phyloP scores from a whole-genome alignment of 2,329 filamentous ascomycete species.

The Xylariomycetidae sp. region DNA sequence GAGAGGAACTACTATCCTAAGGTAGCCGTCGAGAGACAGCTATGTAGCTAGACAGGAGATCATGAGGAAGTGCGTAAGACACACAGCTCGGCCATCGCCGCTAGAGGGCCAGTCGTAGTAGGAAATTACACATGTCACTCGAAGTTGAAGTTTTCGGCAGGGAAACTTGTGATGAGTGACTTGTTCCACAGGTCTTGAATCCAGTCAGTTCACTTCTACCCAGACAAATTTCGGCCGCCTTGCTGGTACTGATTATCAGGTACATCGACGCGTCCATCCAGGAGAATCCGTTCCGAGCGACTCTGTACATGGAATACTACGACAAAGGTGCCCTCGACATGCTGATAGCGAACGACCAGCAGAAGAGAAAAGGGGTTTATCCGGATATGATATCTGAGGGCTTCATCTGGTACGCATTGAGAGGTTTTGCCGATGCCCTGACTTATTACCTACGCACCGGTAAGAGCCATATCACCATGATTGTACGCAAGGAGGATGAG shows the following conservation, averaged over 20 bases:
- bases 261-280: constrained; percentile 5
- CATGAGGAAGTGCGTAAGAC: too few relatives aligned
- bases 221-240: neutral
- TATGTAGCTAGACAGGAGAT: constrained; percentile 8
- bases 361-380: constrained; percentile 1
- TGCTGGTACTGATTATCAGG: neutral
- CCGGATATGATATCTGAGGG: constrained; percentile 10
- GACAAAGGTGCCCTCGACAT: too few relatives aligned
- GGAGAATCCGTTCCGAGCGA: constrained; percentile 5
- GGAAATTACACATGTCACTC: too few relatives aligned
- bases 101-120: too few relatives aligned
- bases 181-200: constrained; percentile 5
- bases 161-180: constrained; percentile 5
- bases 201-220: neutral
- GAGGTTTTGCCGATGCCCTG: constrained; percentile 12
- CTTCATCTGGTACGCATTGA: constrained; percentile 15
- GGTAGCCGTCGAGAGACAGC: neutral
- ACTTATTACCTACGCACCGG: constrained; percentile 13
- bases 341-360: too few relatives aligned
- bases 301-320: constrained; percentile 8
- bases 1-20: constrained; percentile 4
- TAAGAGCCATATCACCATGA: constrained; percentile 6
- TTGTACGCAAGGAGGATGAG: constrained; percentile 4
- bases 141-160: too few relatives aligned
- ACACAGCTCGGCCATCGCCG: too few relatives aligned